These are phyloP conservation scores for Barnettozyma sucrosica DNA, from an alignment of 805 yeast species.

Conservation along the genomic window DNA sequence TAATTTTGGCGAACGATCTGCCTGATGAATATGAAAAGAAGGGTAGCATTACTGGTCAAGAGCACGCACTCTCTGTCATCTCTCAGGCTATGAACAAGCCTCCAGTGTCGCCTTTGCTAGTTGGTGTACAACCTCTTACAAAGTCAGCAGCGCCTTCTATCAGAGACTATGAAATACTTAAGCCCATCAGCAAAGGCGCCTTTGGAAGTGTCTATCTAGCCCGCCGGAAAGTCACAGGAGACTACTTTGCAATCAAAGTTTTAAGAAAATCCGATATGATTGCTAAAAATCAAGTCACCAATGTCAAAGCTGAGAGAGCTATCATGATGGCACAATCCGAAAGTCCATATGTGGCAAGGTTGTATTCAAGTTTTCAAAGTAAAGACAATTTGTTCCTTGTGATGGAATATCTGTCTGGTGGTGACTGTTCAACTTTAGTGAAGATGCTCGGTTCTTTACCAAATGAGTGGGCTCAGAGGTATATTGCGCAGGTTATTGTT, in stretches of 20 bases:
- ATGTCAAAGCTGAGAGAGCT: slow-evolving; percentile 91
- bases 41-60: slow-evolving; percentile 10
- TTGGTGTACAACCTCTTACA: slow-evolving; percentile 50
- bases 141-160: slow-evolving; percentile 61
- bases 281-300: slow-evolving; percentile 92
- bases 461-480: slow-evolving; percentile 78
- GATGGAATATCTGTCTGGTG: slow-evolving; percentile 95
- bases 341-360: slow-evolving; percentile 86
- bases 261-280: slow-evolving; percentile 92
- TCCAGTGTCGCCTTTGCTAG: slow-evolving; percentile 75
- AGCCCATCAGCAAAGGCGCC: slow-evolving; percentile 95
- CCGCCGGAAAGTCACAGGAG: slow-evolving; percentile 79
- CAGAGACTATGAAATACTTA: slow-evolving; percentile 81
- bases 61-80: slow-evolving; percentile 25
- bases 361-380: slow-evolving; percentile 85
- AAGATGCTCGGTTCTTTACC: slow-evolving; percentile 80
- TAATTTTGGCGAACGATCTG: slow-evolving; percentile 42
- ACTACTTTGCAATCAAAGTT: slow-evolving; percentile 91
- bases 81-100: slow-evolving; percentile 35
- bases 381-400: slow-evolving; percentile 82
- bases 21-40: slow-evolving; percentile 25
- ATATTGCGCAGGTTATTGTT: slow-evolving; percentile 83
- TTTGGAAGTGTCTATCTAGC: slow-evolving; percentile 93
- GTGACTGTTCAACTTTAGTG: slow-evolving; percentile 85
- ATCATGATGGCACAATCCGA: slow-evolving; percentile 97